Evolutionary conservation across 306 rosid species (phyloP).

Genomic region (Vigna mungo): DNA sequence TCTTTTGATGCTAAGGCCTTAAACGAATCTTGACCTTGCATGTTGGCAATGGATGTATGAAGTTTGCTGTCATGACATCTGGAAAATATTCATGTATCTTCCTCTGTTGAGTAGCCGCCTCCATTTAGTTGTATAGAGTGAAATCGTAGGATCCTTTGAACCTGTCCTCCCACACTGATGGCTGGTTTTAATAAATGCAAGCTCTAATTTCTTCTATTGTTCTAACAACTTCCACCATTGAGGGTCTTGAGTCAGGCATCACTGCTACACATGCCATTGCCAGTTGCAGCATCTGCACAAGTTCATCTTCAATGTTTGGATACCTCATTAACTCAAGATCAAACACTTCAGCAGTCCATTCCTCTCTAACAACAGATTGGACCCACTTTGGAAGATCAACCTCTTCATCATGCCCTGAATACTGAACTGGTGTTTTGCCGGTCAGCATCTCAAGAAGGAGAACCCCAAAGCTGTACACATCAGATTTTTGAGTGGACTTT

Average conservation of each 20-base stretch:
- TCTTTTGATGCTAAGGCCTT: slow-evolving; percentile 15
- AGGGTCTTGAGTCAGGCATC: slow-evolving; percentile 78
- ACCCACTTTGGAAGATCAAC: slow-evolving; percentile 95
- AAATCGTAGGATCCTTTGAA: slow-evolving; percentile 45
- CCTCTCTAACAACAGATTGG: slow-evolving; percentile 86
- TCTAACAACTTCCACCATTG: slow-evolving; percentile 79
- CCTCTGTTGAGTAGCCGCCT: background rate
- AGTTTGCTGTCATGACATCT: slow-evolving; percentile 1
- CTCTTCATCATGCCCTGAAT: slow-evolving; percentile 73
- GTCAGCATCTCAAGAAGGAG: slow-evolving; percentile 92
- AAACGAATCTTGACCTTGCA: slow-evolving; percentile 2
- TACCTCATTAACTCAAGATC: slow-evolving; percentile 82
- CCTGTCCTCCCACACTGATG: slow-evolving; percentile 57
- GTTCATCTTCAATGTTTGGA: slow-evolving; percentile 83
- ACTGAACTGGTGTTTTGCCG: slow-evolving; percentile 76
- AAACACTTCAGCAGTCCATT: slow-evolving; percentile 97
- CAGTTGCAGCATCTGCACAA: slow-evolving; percentile 93
- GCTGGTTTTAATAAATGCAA: slow-evolving; percentile 53
- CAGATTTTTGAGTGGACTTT: slow-evolving; percentile 74
- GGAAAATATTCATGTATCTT: background rate
- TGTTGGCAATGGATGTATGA: slow-evolving; percentile 7
- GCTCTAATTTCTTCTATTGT: slow-evolving; percentile 74
- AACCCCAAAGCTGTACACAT: slow-evolving; percentile 84
- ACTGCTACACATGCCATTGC: slow-evolving; percentile 91
- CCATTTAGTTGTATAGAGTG: slow-evolving; percentile 38